A percentile compares a stretch with the other conserved stretches of the same genome.
phyloP scores from a whole-genome alignment of 495 filamentous ascomycete genomes.

The Baudoinia panamericana region DNA sequence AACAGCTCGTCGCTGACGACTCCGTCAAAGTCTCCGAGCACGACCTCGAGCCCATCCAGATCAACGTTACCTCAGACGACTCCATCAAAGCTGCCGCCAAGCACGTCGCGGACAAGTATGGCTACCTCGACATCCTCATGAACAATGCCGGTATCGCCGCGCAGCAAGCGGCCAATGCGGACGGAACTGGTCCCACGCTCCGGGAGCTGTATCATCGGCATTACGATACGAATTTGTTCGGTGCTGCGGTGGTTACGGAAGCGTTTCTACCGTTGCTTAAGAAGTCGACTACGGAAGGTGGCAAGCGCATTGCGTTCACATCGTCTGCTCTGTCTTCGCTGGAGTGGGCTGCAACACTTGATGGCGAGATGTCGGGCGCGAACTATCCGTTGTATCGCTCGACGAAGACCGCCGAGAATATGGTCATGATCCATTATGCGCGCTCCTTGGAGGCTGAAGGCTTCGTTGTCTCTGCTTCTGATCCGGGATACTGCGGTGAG shows the following conservation, averaged over 20 bases:
- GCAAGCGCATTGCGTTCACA: slow-evolving; percentile 32
- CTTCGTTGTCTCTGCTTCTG: slow-evolving; percentile 8
- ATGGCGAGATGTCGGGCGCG: slow-evolving; percentile 8
- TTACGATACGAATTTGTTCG: slow-evolving; percentile 32
- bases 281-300: slow-evolving; percentile 21
- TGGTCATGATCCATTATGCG: slow-evolving; percentile 21
- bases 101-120: slow-evolving; percentile 9
- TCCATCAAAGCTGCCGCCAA: slow-evolving; percentile 9
- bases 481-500: slow-evolving; percentile 15
- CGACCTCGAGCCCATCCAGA: slow-evolving; percentile 12
- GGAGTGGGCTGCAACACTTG: slow-evolving; percentile 18
- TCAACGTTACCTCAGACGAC: slow-evolving; percentile 12
- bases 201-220: slow-evolving; percentile 24
- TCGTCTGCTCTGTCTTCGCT: slow-evolving; percentile 30
- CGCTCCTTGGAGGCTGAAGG: slow-evolving; percentile 7
- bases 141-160: slow-evolving; percentile 30
- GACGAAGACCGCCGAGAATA: slow-evolving; percentile 36
- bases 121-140: slow-evolving; percentile 27
- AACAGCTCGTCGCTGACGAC: slow-evolving; percentile 2
- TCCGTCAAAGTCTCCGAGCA: slow-evolving; percentile 5
- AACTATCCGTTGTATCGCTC: slow-evolving; percentile 24
- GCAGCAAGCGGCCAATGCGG: not conserved
- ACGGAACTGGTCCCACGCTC: slow-evolving; percentile 28
- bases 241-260: slow-evolving; percentile 29
- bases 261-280: slow-evolving; percentile 32